Base-by-base conservation (phyloP, 1,139 yeast species). In the Zygoascus hellenicus region DNA sequence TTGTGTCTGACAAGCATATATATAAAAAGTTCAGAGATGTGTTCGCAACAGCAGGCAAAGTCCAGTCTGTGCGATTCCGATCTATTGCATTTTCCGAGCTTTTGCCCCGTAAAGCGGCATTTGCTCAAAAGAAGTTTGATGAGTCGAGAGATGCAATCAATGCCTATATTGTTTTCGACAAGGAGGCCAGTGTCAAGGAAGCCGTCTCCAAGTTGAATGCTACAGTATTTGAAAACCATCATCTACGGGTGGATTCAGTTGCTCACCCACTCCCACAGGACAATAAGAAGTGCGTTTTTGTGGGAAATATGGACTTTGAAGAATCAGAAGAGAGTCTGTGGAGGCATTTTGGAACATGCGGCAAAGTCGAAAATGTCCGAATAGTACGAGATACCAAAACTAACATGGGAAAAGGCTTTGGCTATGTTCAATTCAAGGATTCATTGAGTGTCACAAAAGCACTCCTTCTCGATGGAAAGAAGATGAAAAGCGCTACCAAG, bases 361-460 rank as follows among this genome's bases (percentile, higher is more conserved):
- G 88, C 42, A 77, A 77, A 38, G 83, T 94, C 47, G 96, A 89
- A 64, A 83, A 87, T 53, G 97, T 90, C 22, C 78, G 99, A 63
- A 76, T 94, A 46, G 78, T 94, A 32, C 80, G 99, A 62, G 98
- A 94, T 64, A 70, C 95, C 15, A 87, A 87, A 67, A 92, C 97
- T 28, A 92, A 94, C 60, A 73, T 92, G 53, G 99, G 98, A 56
- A 94, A 92, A 68, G 99, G 99, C 3, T 90, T 94, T 70, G 98
- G 96, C 4, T 86, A 89, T 64, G 89, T 94, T 31, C 97, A 92
- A 67, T 94, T 90, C 69, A 77, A 75, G 53, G 96, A 90, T 65
- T 70, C 90, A 22, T 77, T 83, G 50, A 75, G 83, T 35, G 96
- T 94, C 11, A 81, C 83, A 54, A 85, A 86, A 62, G 97, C 97